phyloP scores from a whole-genome alignment of 768 basidiomycete species.

The Lentinus brumalis region DNA sequence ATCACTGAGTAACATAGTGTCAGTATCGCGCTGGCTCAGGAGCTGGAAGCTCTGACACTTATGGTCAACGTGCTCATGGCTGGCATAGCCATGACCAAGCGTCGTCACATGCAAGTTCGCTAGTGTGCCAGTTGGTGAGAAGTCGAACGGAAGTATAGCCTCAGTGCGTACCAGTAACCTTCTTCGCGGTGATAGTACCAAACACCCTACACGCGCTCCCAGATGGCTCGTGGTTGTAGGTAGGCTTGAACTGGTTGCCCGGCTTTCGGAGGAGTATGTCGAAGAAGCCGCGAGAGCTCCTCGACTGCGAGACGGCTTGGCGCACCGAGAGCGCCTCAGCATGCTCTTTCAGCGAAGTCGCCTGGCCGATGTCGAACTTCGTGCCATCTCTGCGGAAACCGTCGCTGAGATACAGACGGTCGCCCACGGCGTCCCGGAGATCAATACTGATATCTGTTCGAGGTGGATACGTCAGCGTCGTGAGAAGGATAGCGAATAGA shows the following conservation, averaged over 20 bases:
- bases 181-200: constrained; percentile 82
- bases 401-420: constrained; percentile 81
- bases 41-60: constrained; percentile 54
- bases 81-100: constrained; percentile 91
- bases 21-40: background rate
- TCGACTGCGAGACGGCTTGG: constrained; percentile 72
- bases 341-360: constrained; percentile 72
- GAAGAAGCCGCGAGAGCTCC: constrained; percentile 75
- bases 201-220: constrained; percentile 84
- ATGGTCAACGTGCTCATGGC: constrained; percentile 86
- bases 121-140: constrained; percentile 31
- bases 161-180: constrained; percentile 72
- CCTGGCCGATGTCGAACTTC: constrained; percentile 80
- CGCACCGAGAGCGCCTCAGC: constrained; percentile 64
- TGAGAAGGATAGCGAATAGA: no score
- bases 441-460: constrained; percentile 79
- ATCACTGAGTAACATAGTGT: no score
- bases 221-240: constrained; percentile 67
- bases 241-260: constrained; percentile 60
- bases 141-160: background rate
- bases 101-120: constrained; percentile 95
- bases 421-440: constrained; percentile 90
- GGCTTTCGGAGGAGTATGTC: constrained; percentile 52
- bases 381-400: constrained; percentile 86
- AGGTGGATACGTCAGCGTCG: background rate